These are phyloP conservation scores for Diplodia seriata DNA, from an alignment of 2,329 filamentous ascomycete species.

Conservation along the genomic window DNA sequence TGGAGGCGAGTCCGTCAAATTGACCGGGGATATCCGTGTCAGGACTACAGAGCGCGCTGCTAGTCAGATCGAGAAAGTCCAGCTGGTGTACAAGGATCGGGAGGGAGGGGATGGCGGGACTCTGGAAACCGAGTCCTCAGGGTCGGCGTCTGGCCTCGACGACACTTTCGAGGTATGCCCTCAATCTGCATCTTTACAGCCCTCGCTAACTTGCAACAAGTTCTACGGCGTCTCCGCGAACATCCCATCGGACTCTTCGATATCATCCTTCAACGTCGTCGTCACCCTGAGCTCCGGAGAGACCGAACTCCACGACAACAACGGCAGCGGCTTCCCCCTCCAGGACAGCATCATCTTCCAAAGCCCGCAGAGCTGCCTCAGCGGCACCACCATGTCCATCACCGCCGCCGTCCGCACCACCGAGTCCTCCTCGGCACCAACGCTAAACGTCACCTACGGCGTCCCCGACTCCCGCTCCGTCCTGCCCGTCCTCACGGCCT, in stretches of 20 bases:
- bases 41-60: slow-evolving; percentile 58
- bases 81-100: slow-evolving; percentile 64
- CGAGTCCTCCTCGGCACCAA: slow-evolving; percentile 17
- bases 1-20: slow-evolving; percentile 56
- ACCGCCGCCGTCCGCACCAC: slow-evolving; percentile 40
- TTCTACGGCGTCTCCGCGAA: slow-evolving; percentile 47
- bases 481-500: slow-evolving; percentile 40
- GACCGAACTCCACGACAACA: slow-evolving; percentile 61
- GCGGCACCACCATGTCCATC: slow-evolving; percentile 37
- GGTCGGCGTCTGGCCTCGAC: slow-evolving; percentile 63
- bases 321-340: slow-evolving; percentile 62
- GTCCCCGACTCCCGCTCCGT: slow-evolving; percentile 37
- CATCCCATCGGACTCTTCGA: slow-evolving; percentile 64
- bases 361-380: slow-evolving; percentile 63
- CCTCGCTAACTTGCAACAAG: slow-evolving; percentile 18
- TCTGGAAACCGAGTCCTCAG: slow-evolving; percentile 57
- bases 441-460: slow-evolving; percentile 38
- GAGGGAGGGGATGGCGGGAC: slow-evolving; percentile 57
- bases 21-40: slow-evolving; percentile 65
- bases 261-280: slow-evolving; percentile 66
- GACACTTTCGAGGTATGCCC: slow-evolving; percentile 63
- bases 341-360: slow-evolving; percentile 64
- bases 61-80: slow-evolving; percentile 54
- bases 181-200: background rate
- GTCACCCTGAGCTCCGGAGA: slow-evolving; percentile 59